Percentiles rank a stretch among this genome's conserved stretches.
Conservation (phyloP, 441 rosid species). For the Corymbia calophylla region DNA sequence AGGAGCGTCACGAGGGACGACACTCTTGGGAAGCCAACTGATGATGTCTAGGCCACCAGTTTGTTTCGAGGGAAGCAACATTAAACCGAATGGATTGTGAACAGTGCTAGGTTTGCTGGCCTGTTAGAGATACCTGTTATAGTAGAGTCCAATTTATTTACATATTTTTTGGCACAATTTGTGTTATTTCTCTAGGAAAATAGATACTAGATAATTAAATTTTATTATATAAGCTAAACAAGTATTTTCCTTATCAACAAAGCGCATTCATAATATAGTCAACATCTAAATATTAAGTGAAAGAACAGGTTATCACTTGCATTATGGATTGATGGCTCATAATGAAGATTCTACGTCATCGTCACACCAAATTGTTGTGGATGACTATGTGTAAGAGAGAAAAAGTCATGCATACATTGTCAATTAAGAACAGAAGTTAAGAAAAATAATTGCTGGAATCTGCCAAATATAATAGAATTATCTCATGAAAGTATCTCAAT, state of each 20-base stretch:
- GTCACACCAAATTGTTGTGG: background rate
- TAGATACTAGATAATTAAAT: background rate
- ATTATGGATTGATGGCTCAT: background rate
- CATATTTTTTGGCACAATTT: background rate
- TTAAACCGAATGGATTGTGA: background rate
- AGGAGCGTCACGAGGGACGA: background rate
- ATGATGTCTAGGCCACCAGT: background rate
- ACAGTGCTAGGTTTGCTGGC: background rate
- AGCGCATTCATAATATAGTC: background rate
- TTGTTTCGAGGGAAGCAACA: background rate
- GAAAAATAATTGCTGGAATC: background rate
- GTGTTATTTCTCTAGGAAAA: background rate
- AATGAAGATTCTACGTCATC: background rate
- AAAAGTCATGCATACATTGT: background rate
- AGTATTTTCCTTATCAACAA: background rate
- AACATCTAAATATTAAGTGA: background rate
- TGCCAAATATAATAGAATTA: background rate
- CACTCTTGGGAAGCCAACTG: background rate
- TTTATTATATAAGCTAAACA: background rate
- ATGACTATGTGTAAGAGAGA: background rate
- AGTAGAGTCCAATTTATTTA: background rate
- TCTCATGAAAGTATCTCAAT: background rate
- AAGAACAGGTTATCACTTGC: background rate
- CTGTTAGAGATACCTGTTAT: background rate
- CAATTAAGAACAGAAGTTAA: background rate